phyloP scores from a whole-genome alignment of 148 eudicot species.

The Rhododendron henanense region DNA sequence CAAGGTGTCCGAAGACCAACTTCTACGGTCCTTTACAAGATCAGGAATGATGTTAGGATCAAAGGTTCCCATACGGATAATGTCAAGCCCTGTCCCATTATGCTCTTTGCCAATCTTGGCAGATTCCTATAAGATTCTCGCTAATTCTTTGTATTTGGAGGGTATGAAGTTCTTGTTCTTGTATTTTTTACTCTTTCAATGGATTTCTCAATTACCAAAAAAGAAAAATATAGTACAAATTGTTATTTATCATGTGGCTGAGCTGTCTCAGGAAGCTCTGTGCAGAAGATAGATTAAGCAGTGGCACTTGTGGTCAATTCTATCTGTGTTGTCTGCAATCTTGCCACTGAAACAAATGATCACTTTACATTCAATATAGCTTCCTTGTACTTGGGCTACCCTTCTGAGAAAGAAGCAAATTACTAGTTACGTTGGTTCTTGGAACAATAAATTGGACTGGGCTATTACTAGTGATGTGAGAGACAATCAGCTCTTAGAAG shows the following conservation, averaged over 20 bases:
- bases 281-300: neutral
- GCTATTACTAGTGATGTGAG: neutral
- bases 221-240: neutral
- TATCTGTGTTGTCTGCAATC: neutral
- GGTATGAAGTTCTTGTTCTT: neutral
- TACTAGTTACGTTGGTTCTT: neutral
- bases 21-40: neutral
- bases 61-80: neutral
- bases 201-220: neutral
- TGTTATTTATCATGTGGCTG: neutral
- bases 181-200: neutral
- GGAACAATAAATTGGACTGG: neutral
- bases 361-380: neutral
- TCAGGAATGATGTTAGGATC: neutral
- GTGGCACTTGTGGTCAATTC: neutral
- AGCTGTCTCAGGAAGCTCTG: neutral
- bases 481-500: neutral
- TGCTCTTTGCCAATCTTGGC: neutral
- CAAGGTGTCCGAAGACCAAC: neutral
- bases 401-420: neutral
- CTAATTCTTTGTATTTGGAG: neutral
- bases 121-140: neutral
- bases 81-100: neutral
- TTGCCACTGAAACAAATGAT: neutral
- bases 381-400: neutral